These are phyloP conservation scores for Leccinum pellstonianum DNA, from an alignment of 768 basidiomycete species.

Conservation along the genomic window DNA sequence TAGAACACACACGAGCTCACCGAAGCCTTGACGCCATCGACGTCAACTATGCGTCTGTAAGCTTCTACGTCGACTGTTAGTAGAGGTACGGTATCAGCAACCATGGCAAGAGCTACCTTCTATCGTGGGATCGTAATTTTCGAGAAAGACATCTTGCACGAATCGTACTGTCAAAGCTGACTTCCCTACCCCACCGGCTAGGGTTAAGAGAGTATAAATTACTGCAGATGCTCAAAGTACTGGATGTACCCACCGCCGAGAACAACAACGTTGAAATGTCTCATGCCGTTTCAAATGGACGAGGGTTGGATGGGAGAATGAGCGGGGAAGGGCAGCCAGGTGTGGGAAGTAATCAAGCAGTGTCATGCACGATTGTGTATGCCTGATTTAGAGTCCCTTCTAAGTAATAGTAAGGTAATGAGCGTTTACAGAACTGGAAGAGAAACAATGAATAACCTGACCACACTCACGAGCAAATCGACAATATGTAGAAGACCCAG, in stretches of 20 bases:
- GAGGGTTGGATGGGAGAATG: slow-evolving; percentile 12
- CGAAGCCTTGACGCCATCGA: slow-evolving; percentile 62
- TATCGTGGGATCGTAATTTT: slow-evolving; percentile 81
- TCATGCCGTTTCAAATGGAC: slow-evolving; percentile 41
- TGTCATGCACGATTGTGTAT: slow-evolving; percentile 9
- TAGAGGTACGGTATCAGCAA: slow-evolving; percentile 1
- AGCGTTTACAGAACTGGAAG: slow-evolving; percentile 1
- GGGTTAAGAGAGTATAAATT: slow-evolving; percentile 7
- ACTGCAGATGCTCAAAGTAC: not conserved
- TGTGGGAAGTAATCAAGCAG: slow-evolving; percentile 26
- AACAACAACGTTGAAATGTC: slow-evolving; percentile 74
- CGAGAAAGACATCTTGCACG: slow-evolving; percentile 68
- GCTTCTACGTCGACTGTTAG: slow-evolving; percentile 49
- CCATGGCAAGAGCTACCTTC: slow-evolving; percentile 51
- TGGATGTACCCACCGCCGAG: slow-evolving; percentile 62
- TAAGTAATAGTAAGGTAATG: slow-evolving; percentile 4
- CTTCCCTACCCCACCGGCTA: slow-evolving; percentile 88
- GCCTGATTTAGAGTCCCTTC: slow-evolving; percentile 6
- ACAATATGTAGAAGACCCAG: not conserved
- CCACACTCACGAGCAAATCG: not conserved
- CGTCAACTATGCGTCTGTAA: slow-evolving; percentile 62
- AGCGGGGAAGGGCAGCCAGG: slow-evolving; percentile 3
- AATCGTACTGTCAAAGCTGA: slow-evolving; percentile 83
- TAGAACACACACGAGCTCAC: slow-evolving; percentile 40
- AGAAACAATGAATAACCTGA: slow-evolving; percentile 3